Conservation (phyloP, 1,284 basidiomycete genomes). For the Rhodotorula sp. region DNA sequence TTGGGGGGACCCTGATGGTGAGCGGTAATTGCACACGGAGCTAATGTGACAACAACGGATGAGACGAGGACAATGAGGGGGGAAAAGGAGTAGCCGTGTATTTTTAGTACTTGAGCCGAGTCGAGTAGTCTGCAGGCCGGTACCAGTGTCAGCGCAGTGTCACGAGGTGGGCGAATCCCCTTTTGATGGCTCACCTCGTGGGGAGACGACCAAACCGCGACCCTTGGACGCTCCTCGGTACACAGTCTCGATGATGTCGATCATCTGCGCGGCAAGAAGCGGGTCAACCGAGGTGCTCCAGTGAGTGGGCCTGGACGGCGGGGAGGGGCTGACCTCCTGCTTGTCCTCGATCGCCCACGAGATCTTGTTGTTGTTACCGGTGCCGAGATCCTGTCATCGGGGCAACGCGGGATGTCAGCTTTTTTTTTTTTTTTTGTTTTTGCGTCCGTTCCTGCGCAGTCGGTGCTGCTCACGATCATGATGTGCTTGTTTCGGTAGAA, state of each 20-base stretch:
- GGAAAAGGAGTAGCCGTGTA: background rate
- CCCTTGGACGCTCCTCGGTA: conserved; percentile 97
- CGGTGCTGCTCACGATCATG: conserved; percentile 82
- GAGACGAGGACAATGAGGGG: background rate
- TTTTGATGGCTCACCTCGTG: conserved; percentile 66
- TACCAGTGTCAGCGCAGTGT: background rate
- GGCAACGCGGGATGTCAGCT: background rate
- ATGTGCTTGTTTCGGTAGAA: conserved; percentile 99
- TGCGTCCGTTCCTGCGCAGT: no score
- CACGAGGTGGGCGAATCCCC: background rate
- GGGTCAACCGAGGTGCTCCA: background rate
- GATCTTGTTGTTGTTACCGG: conserved; percentile 99
- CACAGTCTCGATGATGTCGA: conserved; percentile 97
- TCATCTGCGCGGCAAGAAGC: conserved; percentile 61
- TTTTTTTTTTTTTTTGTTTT: background rate
- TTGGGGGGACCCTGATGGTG: no score
- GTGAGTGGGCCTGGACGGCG: background rate
- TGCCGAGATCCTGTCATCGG: conserved; percentile 55
- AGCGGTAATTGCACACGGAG: background rate
- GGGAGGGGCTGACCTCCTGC: conserved; percentile 67
- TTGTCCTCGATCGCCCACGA: conserved; percentile 98
- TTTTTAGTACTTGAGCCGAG: conserved; percentile 69
- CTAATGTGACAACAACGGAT: no score
- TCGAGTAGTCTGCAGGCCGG: conserved; percentile 67
- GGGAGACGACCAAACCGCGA: conserved; percentile 94